Evolutionary conservation across 1,139 yeast species (phyloP), one percentile per base, ranked within the genome.

Genomic region (Sugiyamaella paludigena): DNA sequence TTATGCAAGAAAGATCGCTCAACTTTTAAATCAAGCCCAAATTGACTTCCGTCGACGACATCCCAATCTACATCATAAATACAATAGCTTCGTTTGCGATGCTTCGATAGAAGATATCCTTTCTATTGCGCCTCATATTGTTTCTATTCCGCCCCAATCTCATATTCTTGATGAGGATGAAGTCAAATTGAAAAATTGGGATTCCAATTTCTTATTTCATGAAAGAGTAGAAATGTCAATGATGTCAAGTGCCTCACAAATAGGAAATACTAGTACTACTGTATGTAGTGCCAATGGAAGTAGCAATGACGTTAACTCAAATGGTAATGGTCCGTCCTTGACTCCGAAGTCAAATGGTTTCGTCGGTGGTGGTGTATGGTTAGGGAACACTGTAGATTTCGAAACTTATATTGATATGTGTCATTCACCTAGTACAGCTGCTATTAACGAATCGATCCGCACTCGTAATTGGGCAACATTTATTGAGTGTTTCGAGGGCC

Each of bases 221-320:
- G 98, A 91, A 63, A 81, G 86, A 52, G 73, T 86, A 9, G 96
- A 89, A 65, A 84, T 89, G 53, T 74, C 88, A 2, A 79, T 80
- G 62, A 86, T 91, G 92, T 84, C 96, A 0, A 74, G 87, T 2
- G 95, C 96, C 0, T 78, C 94, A 0, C 74, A 72, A 13, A 70
- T 86, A 2, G 67, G 70, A 12, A 66, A 71, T 19, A 13, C 7
- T 12, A 29, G 2, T 12, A 26, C n/a, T 4, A 28, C 12, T 3
- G n/a, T n/a, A n/a, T n/a, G n/a, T n/a, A n/a, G n/a, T n/a, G n/a
- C n/a, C n/a, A n/a, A n/a, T n/a, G n/a, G n/a, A n/a, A 19, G 24
- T 19, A 19, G 24, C 5, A 19, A 5, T 19, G 27, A 12, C 44
- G 48, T 15, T 19, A 19, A 13, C 5, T 31, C 34, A 4, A 31